A percentile compares a stretch with the other conserved stretches of the same genome.
Evolutionary conservation across 352 stramenopile species (phyloP).

Genomic region (Phytophthora europaea): DNA sequence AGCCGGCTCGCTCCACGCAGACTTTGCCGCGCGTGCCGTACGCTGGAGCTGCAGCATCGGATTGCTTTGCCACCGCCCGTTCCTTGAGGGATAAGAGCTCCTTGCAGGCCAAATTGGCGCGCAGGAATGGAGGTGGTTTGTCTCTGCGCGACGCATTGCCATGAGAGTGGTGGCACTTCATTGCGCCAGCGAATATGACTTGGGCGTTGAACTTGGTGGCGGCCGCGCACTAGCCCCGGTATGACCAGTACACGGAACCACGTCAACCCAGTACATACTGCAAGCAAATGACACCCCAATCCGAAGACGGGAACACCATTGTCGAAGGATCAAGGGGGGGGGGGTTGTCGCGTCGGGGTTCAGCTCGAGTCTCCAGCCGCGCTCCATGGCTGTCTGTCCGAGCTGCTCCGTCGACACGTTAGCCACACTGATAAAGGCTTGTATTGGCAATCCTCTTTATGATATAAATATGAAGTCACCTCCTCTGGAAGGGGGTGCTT

Average conservation of each 20-base stretch:
- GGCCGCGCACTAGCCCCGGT: slow-evolving; percentile 11
- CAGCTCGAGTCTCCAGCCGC: background rate
- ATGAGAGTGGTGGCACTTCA: slow-evolving; percentile 32
- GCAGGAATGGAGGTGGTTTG: slow-evolving; percentile 10
- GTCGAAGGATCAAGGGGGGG: slow-evolving; percentile 30
- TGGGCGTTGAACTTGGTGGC: slow-evolving; percentile 10
- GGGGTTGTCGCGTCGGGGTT: slow-evolving; percentile 2
- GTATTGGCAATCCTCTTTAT: slow-evolving; percentile 43
- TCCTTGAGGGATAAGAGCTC: slow-evolving; percentile 5
- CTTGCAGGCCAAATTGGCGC: slow-evolving; percentile 5
- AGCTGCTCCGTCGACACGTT: slow-evolving; percentile 16
- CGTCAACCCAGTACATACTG: background rate
- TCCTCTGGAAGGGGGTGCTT: slow-evolving; percentile 17
- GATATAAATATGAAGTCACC: slow-evolving; percentile 49
- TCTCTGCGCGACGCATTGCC: slow-evolving; percentile 21
- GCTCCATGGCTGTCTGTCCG: slow-evolving; percentile 3
- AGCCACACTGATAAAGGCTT: slow-evolving; percentile 26
- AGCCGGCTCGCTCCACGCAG: slow-evolving; percentile 1
- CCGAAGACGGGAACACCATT: slow-evolving; percentile 16
- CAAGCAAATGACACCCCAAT: slow-evolving; percentile 33
- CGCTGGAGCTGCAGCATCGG: background rate
- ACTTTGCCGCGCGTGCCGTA: background rate
- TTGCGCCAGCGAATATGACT: slow-evolving; percentile 8
- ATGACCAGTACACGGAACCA: slow-evolving; percentile 22
- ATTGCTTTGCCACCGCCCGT: background rate